Evolutionary conservation across 331 rosid species (phyloP).

Genomic region (Malus hybrid): DNA sequence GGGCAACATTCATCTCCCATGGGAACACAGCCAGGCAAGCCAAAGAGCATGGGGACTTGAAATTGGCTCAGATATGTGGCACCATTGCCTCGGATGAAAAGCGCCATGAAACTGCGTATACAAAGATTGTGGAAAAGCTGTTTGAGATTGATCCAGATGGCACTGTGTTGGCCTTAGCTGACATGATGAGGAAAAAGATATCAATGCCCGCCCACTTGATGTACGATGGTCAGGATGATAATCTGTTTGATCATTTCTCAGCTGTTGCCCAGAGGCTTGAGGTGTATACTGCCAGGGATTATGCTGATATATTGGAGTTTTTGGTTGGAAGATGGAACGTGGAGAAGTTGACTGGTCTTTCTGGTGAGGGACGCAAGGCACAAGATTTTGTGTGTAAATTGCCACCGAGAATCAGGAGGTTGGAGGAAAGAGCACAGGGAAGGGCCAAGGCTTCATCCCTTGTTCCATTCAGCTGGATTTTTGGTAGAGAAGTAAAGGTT

Average conservation of each 20-base stretch:
- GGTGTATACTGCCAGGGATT: conserved; percentile 33
- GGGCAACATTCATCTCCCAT: conserved; percentile 39
- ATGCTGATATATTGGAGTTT: conserved; percentile 42
- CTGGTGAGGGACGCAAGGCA: conserved; percentile 25
- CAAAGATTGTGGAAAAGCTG: conserved; percentile 39
- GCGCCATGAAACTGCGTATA: conserved; percentile 35
- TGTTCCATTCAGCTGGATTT: conserved; percentile 36
- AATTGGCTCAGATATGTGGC: conserved; percentile 33
- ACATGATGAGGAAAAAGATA: conserved; percentile 39
- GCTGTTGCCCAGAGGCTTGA: conserved; percentile 31
- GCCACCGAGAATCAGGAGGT: conserved; percentile 27
- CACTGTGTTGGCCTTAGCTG: conserved; percentile 35
- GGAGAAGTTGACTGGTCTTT: conserved; percentile 25
- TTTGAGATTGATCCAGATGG: conserved; percentile 31
- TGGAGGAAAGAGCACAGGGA: conserved; percentile 36
- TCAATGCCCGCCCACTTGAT: conserved; percentile 42
- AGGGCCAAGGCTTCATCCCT: conserved; percentile 22
- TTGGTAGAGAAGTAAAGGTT: conserved; percentile 18
- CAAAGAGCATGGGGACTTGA: conserved; percentile 29
- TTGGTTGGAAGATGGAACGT: conserved; percentile 34
- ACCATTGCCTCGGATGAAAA: conserved; percentile 34
- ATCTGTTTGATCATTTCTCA: conserved; percentile 29
- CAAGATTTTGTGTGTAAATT: conserved; percentile 31
- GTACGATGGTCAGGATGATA: conserved; percentile 32
- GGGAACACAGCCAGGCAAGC: conserved; percentile 38